Evolutionary conservation across 2,329 filamentous ascomycete genomes (phyloP).

Genomic region (Cytospora mali): DNA sequence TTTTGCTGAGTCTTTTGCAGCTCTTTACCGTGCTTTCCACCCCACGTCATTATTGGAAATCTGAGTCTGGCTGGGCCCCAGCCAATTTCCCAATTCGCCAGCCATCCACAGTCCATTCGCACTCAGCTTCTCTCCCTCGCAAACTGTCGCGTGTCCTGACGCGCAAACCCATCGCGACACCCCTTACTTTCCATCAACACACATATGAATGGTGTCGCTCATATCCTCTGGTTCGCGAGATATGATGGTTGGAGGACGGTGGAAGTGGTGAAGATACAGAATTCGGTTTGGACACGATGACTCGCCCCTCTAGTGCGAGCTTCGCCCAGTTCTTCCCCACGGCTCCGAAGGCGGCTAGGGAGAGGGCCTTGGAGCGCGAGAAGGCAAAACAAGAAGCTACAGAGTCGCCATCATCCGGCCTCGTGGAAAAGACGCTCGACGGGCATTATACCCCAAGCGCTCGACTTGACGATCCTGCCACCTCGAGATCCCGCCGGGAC

Average conservation of each 20-base stretch:
- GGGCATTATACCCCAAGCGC: slow-evolving; percentile 32
- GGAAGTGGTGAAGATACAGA: slow-evolving; percentile 53
- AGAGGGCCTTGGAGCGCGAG: slow-evolving; percentile 61
- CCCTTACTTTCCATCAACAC: slow-evolving; percentile 21
- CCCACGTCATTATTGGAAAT: slow-evolving; percentile 16
- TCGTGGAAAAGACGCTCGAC: slow-evolving; percentile 31
- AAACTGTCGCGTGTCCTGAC: slow-evolving; percentile 26
- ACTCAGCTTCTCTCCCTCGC: slow-evolving; percentile 13
- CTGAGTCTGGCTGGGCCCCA: slow-evolving; percentile 11
- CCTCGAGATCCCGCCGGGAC: slow-evolving; percentile 41
- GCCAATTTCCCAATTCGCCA: slow-evolving; percentile 26
- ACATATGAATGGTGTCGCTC: slow-evolving; percentile 43
- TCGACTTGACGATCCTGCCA: slow-evolving; percentile 33
- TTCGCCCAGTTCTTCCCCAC: slow-evolving; percentile 87
- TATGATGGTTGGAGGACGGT: slow-evolving; percentile 61
- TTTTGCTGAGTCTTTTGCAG: slow-evolving; percentile 16
- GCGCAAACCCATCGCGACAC: slow-evolving; percentile 24
- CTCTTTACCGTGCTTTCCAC: background rate
- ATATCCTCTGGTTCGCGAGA: slow-evolving; percentile 42
- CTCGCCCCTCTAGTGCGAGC: slow-evolving; percentile 74
- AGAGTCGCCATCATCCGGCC: slow-evolving; percentile 34
- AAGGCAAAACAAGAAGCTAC: slow-evolving; percentile 57
- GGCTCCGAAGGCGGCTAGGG: slow-evolving; percentile 67
- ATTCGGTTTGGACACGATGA: slow-evolving; percentile 60
- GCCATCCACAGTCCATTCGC: slow-evolving; percentile 9